Conservation (phyloP, 2,329 filamentous ascomycete species). For the Coleophoma cylindrospora region DNA sequence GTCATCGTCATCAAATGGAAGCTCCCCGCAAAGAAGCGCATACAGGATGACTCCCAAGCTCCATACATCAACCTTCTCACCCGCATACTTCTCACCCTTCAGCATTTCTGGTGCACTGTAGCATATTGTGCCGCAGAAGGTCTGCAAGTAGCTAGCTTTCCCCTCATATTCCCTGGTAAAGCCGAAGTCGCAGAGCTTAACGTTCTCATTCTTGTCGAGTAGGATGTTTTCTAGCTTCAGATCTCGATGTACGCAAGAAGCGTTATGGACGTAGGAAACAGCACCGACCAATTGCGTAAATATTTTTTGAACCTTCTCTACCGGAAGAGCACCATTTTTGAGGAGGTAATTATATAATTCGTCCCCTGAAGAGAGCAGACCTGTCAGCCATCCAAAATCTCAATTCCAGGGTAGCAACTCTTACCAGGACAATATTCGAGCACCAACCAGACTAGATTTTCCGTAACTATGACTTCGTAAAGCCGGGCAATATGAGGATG, state of each 20-base stretch:
- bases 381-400: conserved; percentile 21
- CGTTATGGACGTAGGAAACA: conserved; percentile 90
- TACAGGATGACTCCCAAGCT: conserved; percentile 83
- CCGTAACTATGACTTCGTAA: conserved; percentile 97
- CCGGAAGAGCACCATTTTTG: conserved; percentile 75
- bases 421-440: conserved; percentile 92
- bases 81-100: conserved; percentile 95
- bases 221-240: conserved; percentile 96
- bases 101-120: conserved; percentile 99
- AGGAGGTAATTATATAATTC: conserved; percentile 97
- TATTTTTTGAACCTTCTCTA: conserved; percentile 87
- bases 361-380: conserved; percentile 56
- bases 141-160: conserved; percentile 89
- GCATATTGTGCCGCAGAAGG: conserved; percentile 95
- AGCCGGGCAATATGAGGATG: conserved; percentile 95
- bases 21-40: conserved; percentile 74
- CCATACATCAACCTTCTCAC: conserved; percentile 97
- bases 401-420: conserved; percentile 10
- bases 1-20: conserved; percentile 95
- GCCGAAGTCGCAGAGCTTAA: conserved; percentile 96
- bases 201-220: conserved; percentile 93
- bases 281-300: conserved; percentile 95
- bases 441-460: conserved; percentile 90
- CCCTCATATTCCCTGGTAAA: conserved; percentile 98
- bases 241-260: conserved; percentile 94